Conservation (phyloP, 2,329 filamentous ascomycete genomes). For the Calonectria henricotiae region DNA sequence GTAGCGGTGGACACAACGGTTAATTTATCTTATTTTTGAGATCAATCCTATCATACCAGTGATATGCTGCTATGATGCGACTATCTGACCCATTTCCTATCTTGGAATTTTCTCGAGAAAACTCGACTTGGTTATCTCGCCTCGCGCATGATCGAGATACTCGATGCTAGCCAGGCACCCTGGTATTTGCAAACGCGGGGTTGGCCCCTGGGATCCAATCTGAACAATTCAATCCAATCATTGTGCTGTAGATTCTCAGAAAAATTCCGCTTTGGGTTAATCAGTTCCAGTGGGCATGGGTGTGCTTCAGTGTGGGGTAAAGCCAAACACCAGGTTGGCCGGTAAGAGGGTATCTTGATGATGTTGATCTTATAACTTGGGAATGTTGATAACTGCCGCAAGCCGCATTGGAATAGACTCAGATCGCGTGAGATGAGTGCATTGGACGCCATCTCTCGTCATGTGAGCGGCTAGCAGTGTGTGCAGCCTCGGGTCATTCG, state of each 20-base stretch:
- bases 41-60: too few species aligned
- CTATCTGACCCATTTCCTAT: constrained; percentile 8
- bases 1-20: background rate
- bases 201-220: background rate
- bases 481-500: background rate
- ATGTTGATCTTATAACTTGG: background rate
- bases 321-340: background rate
- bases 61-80: background rate
- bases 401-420: background rate
- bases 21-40: constrained; percentile 15
- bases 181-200: background rate
- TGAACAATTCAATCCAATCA: constrained; percentile 3
- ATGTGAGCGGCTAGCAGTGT: background rate
- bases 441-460: background rate
- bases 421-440: background rate
- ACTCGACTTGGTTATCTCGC: background rate
- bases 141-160: background rate
- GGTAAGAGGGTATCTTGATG: background rate
- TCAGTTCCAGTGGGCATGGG: background rate
- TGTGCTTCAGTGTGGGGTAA: background rate
- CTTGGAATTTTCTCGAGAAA: constrained; percentile 33
- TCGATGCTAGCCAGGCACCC: background rate
- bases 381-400: constrained; percentile 1
- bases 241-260: constrained; percentile 16
- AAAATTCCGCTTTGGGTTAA: constrained; percentile 27